Percentiles rank a stretch among this genome's conserved stretches.
Conservation (phyloP, 768 basidiomycete species). For the Coprinopsis cinerea region DNA sequence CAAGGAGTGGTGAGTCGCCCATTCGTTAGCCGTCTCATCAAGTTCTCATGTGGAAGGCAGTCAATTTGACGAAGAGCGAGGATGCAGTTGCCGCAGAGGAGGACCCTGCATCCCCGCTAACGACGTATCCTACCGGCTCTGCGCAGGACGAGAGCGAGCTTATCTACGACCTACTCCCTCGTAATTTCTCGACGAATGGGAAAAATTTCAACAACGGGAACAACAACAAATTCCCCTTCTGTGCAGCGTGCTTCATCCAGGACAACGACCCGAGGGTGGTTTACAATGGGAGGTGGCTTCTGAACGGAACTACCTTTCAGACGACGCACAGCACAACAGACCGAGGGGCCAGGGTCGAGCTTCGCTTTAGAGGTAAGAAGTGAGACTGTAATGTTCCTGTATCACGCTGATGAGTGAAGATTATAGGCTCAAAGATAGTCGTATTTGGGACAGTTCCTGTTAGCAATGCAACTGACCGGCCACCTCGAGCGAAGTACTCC, state of each 20-base stretch:
- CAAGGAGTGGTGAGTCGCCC: constrained; percentile 1
- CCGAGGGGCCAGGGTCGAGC: constrained; percentile 25
- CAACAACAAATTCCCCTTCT: constrained; percentile 4
- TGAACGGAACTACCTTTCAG: constrained; percentile 19
- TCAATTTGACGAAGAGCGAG: no score
- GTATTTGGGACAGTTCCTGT: constrained; percentile 40
- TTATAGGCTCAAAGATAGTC: constrained; percentile 38
- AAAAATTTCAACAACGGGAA: not conserved
- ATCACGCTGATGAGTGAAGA: not conserved
- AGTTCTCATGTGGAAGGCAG: no score
- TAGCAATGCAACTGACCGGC: constrained; percentile 27
- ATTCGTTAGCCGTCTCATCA: not conserved
- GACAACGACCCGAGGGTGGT: constrained; percentile 32
- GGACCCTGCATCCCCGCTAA: not conserved
- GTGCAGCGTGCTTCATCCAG: constrained; percentile 18
- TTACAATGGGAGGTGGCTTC: constrained; percentile 32
- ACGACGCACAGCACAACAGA: constrained; percentile 33
- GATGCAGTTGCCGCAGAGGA: not conserved
- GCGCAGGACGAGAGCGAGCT: not conserved
- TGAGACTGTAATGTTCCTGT: not conserved
- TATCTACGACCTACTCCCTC: not conserved
- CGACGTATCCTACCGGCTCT: not conserved
- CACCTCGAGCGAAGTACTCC: constrained; percentile 35
- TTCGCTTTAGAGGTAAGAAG: constrained; percentile 33
- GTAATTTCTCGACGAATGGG: not conserved